phyloP scores from a whole-genome alignment of 768 basidiomycete genomes.

The Pleurotus platypus region DNA sequence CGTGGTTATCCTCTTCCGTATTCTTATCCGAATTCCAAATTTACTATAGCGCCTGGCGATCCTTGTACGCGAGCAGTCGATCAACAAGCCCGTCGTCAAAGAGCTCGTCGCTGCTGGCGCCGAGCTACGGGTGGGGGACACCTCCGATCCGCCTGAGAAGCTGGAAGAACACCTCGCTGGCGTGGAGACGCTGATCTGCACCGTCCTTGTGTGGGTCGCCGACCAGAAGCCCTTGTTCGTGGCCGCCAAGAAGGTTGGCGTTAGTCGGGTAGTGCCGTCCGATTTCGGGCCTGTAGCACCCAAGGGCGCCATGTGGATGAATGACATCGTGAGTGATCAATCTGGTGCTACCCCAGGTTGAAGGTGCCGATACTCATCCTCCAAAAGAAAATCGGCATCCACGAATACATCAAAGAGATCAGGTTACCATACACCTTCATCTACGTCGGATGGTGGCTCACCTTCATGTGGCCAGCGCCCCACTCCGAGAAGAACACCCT shows the following conservation, averaged over 20 bases:
- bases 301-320: too few relatives aligned
- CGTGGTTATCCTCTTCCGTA: too few relatives aligned
- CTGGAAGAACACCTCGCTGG: neutral
- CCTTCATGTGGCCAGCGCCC: neutral
- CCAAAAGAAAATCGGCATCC: neutral
- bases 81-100: neutral
- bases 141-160: neutral
- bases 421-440: neutral
- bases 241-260: neutral
- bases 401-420: neutral
- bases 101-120: neutral
- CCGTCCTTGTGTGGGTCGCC: neutral
- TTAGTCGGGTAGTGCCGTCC: neutral
- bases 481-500: slow-evolving; percentile 1
- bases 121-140: neutral
- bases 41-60: neutral
- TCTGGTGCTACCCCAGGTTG: neutral
- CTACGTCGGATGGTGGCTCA: neutral
- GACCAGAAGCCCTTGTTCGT: neutral
- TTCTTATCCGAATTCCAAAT: neutral
- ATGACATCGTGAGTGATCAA: too few relatives aligned
- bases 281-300: neutral
- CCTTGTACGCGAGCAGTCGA: neutral
- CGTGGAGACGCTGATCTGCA: neutral
- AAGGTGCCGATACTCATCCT: too few relatives aligned